These are phyloP conservation scores for Rhodomyrtus psidioides DNA, from an alignment of 441 rosid species.

Conservation along the genomic window DNA sequence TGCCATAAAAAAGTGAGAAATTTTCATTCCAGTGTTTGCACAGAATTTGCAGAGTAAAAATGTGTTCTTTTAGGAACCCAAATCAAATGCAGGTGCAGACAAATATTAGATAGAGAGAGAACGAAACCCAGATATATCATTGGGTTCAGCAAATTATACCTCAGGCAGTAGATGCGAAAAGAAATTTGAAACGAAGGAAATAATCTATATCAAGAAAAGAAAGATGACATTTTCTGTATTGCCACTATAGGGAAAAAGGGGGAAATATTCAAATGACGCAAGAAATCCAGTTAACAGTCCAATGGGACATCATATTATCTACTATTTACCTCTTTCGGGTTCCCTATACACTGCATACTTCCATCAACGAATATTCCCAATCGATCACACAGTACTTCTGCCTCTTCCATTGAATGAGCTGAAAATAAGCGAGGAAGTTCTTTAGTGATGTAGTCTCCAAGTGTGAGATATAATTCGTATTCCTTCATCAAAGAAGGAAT, in stretches of 20 bases:
- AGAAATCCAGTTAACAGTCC: background rate
- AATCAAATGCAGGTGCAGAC: background rate
- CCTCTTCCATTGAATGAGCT: conserved; percentile 99
- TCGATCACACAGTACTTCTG: conserved; percentile 85
- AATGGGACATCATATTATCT: background rate
- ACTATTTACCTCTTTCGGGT: conserved; percentile 64
- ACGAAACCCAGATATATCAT: background rate
- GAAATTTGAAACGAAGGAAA: background rate
- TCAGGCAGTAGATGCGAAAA: background rate
- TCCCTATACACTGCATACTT: conserved; percentile 80
- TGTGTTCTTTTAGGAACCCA: background rate
- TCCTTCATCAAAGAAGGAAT: background rate
- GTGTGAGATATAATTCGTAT: background rate
- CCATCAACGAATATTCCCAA: conserved; percentile 89
- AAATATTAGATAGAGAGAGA: background rate
- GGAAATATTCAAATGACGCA: background rate
- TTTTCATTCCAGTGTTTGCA: background rate
- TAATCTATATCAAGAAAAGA: background rate
- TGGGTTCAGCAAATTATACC: background rate
- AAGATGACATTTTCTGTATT: background rate
- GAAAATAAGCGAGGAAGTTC: background rate
- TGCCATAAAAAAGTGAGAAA: conserved; percentile 16
- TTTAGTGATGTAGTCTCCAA: background rate
- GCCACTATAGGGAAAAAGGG: background rate
- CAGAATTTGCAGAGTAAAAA: background rate